Evolutionary conservation across 495 filamentous ascomycete species (phyloP).

Genomic region (Penicillium angulare): DNA sequence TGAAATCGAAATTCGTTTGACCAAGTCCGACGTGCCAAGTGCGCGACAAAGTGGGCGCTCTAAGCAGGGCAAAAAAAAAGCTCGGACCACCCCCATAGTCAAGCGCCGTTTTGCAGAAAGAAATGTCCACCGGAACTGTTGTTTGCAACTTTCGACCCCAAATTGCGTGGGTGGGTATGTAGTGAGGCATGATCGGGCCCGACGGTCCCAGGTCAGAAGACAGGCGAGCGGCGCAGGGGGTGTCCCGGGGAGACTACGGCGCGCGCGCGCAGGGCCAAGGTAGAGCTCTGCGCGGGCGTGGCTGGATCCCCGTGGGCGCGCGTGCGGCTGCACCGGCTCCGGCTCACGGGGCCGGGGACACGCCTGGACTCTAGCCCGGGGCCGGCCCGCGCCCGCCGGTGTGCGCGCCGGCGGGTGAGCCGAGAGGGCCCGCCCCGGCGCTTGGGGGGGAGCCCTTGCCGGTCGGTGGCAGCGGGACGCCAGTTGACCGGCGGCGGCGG

Average conservation of each 20-base stretch:
- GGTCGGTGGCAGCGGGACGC: conserved; percentile 12
- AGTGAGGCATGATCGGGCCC: conserved; percentile 10
- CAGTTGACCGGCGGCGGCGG: conserved; percentile 60
- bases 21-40: background rate
- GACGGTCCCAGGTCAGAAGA: background rate
- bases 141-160: background rate
- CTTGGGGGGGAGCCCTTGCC: background rate
- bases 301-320: conserved; percentile 74
- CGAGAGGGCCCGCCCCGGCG: no score
- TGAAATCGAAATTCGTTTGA: no score
- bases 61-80: background rate
- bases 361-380: conserved; percentile 14
- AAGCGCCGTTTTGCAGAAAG: conserved; percentile 3
- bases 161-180: conserved; percentile 19
- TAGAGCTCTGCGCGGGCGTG: conserved; percentile 56
- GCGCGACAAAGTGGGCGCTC: background rate
- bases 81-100: conserved; percentile 12
- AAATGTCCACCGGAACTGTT: conserved; percentile 2
- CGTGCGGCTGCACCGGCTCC: conserved; percentile 66
- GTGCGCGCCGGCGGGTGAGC: no score
- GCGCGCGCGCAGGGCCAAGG: background rate
- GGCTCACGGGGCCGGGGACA: conserved; percentile 31
- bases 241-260: background rate
- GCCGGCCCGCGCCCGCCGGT: conserved; percentile 27
- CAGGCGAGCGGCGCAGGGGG: background rate